Conservation (phyloP, 2,329 filamentous ascomycete species). For the Aspergillus cejpii region DNA sequence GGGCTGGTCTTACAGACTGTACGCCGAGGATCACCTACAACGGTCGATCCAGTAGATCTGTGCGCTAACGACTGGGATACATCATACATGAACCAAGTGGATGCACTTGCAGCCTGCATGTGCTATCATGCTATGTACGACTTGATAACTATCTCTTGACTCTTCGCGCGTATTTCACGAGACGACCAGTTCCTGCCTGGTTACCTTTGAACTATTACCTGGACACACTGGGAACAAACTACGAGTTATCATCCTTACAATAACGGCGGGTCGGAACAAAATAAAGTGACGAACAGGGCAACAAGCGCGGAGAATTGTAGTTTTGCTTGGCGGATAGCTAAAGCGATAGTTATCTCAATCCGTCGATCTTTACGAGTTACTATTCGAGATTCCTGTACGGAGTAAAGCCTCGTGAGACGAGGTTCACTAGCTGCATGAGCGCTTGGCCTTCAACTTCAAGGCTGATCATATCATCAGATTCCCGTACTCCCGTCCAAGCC, state of each 20-base stretch:
- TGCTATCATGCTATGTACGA: neutral
- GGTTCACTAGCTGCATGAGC: neutral
- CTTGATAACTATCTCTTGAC: neutral
- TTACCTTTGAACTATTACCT: too few species aligned
- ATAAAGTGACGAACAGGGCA: neutral
- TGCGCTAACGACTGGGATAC: neutral
- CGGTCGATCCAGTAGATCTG: constrained; percentile 9
- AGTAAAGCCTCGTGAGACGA: neutral
- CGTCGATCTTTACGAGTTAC: neutral
- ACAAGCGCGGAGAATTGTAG: constrained; percentile 20
- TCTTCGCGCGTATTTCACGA: too few species aligned
- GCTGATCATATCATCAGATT: constrained; percentile 2
- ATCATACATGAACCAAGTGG: constrained; percentile 3
- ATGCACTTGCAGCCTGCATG: constrained; percentile 1
- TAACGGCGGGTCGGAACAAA: too few species aligned
- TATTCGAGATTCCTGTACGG: too few species aligned
- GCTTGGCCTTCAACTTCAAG: neutral
- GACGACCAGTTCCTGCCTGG: too few species aligned
- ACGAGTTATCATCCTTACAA: neutral
- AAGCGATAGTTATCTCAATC: constrained; percentile 16
- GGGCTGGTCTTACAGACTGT: neutral
- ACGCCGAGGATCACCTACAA: constrained; percentile 9
- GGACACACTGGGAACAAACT: too few species aligned
- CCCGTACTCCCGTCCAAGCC: constrained; percentile 4
- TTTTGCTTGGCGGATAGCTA: constrained; percentile 12